phyloP scores from a whole-genome alignment of 257 asterid species.

The Scutellaria baicalensis region DNA sequence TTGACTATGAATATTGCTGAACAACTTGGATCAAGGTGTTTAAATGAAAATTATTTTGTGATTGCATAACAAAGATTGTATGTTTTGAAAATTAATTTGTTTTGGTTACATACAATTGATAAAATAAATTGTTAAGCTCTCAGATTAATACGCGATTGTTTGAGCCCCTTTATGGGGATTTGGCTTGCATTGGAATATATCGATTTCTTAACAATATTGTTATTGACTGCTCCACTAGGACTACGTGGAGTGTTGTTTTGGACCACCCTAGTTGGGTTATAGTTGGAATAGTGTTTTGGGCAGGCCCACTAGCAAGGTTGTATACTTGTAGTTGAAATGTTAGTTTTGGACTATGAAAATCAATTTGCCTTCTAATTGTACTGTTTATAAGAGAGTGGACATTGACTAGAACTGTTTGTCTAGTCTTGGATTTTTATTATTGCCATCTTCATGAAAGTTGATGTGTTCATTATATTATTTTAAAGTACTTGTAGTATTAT shows the following conservation, averaged over 20 bases:
- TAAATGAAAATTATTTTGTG: neutral
- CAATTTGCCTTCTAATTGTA: neutral
- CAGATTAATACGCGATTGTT: neutral
- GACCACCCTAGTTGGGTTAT: neutral
- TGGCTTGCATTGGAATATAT: neutral
- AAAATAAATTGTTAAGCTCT: neutral
- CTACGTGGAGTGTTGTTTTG: neutral
- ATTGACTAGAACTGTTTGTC: neutral
- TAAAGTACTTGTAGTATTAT: neutral
- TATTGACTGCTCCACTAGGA: no score
- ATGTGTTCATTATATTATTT: neutral
- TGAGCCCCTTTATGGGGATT: neutral
- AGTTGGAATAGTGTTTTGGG: neutral
- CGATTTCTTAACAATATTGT: no score
- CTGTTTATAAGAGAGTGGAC: neutral
- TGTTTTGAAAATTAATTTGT: neutral
- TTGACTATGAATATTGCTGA: neutral
- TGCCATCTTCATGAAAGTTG: neutral
- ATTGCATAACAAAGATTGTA: neutral
- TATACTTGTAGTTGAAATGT: neutral
- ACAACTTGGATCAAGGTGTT: neutral
- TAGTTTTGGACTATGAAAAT: neutral
- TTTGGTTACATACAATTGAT: neutral
- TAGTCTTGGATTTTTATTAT: neutral
- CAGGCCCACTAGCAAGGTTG: neutral